These are phyloP conservation scores for Coemansia sp. DNA, from an alignment of 192 early-diverging fungal genomes.

Conservation along the genomic window DNA sequence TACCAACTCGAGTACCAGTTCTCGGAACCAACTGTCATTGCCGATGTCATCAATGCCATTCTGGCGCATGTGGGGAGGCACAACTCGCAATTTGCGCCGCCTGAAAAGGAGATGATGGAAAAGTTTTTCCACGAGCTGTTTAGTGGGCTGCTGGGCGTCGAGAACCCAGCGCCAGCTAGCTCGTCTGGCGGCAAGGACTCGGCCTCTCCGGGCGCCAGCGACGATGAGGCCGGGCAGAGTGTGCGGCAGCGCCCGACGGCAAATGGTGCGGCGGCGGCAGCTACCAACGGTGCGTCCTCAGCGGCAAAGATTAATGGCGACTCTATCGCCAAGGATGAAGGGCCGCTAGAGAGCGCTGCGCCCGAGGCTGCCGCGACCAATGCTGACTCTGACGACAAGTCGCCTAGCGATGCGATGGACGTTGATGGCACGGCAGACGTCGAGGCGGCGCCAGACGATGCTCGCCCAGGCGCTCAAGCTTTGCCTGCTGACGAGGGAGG, in stretches of 20 bases:
- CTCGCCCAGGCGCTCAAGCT: background rate
- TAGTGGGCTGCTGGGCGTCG: conserved; percentile 56
- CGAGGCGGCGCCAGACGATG: background rate
- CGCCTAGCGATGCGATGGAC: background rate
- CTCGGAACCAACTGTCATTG: conserved; percentile 73
- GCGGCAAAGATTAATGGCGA: background rate
- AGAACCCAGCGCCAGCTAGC: conserved; percentile 9
- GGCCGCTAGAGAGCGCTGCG: background rate
- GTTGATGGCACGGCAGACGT: background rate
- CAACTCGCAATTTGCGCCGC: conserved; percentile 56
- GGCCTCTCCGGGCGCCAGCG: background rate
- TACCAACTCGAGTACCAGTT: conserved; percentile 87
- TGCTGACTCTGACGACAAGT: background rate
- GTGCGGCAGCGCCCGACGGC: background rate
- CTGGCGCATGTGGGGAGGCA: conserved; percentile 71
- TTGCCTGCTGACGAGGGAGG: conserved; percentile 8
- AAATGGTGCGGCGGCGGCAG: background rate
- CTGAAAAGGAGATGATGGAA: conserved; percentile 76
- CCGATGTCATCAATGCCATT: conserved; percentile 77
- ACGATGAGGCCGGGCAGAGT: background rate
- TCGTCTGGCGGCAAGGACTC: background rate
- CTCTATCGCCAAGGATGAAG: background rate
- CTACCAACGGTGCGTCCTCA: conserved; percentile 13
- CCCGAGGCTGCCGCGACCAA: background rate
- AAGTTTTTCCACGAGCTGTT: conserved; percentile 76